Percentiles rank a stretch among this genome's conserved stretches.
These are phyloP conservation scores for Sonneratia caseolaris DNA, from an alignment of 345 rosid genomes.

Conservation along the genomic window DNA sequence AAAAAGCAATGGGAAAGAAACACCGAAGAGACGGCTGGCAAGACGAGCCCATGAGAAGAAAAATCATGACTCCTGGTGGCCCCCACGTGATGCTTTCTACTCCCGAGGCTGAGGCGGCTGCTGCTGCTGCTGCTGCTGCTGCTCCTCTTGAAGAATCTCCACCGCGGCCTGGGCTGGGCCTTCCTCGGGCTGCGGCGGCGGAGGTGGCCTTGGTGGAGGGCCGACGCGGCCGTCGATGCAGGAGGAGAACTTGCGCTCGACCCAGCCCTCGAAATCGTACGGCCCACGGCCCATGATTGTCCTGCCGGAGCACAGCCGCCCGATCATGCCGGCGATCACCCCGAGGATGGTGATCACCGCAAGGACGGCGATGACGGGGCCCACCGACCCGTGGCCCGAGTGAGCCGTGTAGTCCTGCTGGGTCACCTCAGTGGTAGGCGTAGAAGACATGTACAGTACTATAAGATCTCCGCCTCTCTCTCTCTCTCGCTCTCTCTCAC, in stretches of 20 bases:
- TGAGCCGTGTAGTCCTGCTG: slow-evolving; percentile 28
- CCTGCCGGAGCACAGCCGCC: slow-evolving; percentile 54
- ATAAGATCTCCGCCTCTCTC: no score
- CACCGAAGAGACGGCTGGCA: not conserved
- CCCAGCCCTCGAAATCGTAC: slow-evolving; percentile 62
- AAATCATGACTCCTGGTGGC: slow-evolving; percentile 1
- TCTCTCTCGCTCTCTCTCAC: no score
- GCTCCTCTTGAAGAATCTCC: slow-evolving; percentile 21
- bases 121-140: slow-evolving; percentile 11
- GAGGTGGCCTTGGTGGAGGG: slow-evolving; percentile 25
- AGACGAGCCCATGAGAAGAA: not conserved
- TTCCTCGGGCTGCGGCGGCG: slow-evolving; percentile 14
- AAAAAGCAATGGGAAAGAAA: no score
- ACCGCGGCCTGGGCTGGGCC: slow-evolving; percentile 9
- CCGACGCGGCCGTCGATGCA: slow-evolving; percentile 43
- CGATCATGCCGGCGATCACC: slow-evolving; percentile 51
- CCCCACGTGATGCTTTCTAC: slow-evolving; percentile 5
- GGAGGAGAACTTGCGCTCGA: slow-evolving; percentile 54
- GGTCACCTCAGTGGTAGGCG: slow-evolving; percentile 11
- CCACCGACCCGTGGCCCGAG: slow-evolving; percentile 43
- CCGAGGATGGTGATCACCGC: slow-evolving; percentile 51
- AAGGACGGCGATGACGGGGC: slow-evolving; percentile 55
- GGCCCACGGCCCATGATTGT: slow-evolving; percentile 39
- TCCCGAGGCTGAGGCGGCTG: slow-evolving; percentile 1
- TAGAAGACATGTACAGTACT: slow-evolving; percentile 20